Evolutionary conservation across 2,329 filamentous ascomycete species (phyloP).

Genomic region (Harringtonia aguacate): DNA sequence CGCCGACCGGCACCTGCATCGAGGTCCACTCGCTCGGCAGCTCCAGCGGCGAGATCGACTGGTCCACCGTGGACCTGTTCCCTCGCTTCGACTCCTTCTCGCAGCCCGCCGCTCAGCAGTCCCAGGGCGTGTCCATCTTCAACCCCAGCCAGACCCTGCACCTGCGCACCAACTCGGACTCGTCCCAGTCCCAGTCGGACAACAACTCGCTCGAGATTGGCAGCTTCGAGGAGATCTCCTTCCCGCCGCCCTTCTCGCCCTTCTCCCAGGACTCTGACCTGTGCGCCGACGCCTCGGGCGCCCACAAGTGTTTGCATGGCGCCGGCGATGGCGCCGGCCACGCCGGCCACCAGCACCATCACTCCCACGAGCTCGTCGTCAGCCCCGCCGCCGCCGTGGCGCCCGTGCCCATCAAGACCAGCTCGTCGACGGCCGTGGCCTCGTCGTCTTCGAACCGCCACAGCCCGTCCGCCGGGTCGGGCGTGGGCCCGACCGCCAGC

Average conservation of each 20-base stretch:
- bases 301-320: conserved; percentile 53
- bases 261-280: conserved; percentile 77
- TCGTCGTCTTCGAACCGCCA: conserved; percentile 36
- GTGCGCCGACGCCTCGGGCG: conserved; percentile 48
- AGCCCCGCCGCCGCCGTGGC: conserved; percentile 59
- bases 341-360: conserved; percentile 33
- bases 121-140: conserved; percentile 62
- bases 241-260: conserved; percentile 54
- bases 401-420: conserved; percentile 59
- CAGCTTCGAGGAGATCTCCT: conserved; percentile 72
- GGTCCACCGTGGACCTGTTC: conserved; percentile 70
- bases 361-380: conserved; percentile 46
- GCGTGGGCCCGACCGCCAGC: conserved; percentile 27
- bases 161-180: conserved; percentile 77
- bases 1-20: conserved; percentile 68
- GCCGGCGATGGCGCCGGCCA: conserved; percentile 42
- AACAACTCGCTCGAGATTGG: conserved; percentile 55
- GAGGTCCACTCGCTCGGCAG: conserved; percentile 77
- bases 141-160: conserved; percentile 88
- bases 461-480: conserved; percentile 49
- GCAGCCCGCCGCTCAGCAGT: conserved; percentile 36
- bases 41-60: conserved; percentile 56
- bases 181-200: conserved; percentile 68
- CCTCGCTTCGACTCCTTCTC: conserved; percentile 60
- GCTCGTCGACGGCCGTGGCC: neutral